Percentiles rank a stretch among this genome's conserved stretches.
phyloP scores from a whole-genome alignment of 75 land plant species.

The Chamaecyparis obtusa region DNA sequence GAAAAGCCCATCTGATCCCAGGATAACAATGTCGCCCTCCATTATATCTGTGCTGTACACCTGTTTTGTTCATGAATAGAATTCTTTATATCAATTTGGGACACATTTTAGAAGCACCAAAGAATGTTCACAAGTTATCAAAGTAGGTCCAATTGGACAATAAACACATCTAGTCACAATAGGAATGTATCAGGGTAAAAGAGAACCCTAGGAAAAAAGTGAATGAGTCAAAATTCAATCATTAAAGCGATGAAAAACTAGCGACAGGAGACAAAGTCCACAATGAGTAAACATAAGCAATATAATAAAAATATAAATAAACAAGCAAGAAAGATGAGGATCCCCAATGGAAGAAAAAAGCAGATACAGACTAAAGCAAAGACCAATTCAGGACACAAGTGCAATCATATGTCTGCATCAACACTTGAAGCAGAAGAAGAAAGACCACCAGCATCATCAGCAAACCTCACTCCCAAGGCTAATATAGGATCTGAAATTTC shows the following conservation, averaged over 20 bases:
- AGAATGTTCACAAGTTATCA: background rate
- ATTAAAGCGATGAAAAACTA: background rate
- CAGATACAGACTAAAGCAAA: background rate
- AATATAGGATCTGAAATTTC: too few relatives aligned
- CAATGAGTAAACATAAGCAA: background rate
- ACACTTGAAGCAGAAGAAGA: background rate
- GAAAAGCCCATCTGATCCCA: conserved; percentile 99
- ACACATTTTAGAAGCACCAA: background rate
- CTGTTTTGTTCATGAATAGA: conserved; percentile 29
- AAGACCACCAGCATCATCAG: background rate
- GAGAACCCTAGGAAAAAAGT: background rate
- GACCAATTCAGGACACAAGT: background rate
- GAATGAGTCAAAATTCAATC: background rate
- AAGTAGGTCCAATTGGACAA: background rate
- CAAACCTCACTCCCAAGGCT: background rate
- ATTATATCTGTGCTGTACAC: conserved; percentile 55
- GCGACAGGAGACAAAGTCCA: background rate
- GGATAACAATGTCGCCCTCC: conserved; percentile 75
- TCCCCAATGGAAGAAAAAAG: background rate
- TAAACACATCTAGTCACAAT: background rate
- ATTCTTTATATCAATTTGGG: background rate
- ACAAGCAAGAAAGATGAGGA: background rate
- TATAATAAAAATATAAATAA: background rate
- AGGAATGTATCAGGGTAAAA: background rate
- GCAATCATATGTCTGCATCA: background rate